These are phyloP conservation scores for Didymella segeticola DNA, from an alignment of 2,329 filamentous ascomycete species.

Conservation along the genomic window DNA sequence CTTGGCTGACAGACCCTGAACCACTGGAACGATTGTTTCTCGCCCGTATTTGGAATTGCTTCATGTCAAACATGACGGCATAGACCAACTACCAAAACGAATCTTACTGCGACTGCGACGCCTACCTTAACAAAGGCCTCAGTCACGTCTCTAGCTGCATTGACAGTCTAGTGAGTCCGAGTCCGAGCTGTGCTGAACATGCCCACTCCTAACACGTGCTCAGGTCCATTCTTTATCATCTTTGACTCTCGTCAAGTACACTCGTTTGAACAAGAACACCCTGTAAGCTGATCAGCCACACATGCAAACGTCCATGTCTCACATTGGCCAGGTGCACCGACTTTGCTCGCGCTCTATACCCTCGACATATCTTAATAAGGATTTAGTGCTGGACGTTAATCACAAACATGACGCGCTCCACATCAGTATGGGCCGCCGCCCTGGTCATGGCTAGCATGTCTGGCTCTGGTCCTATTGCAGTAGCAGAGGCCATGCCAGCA, in stretches of 20 bases:
- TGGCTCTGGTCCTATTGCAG: slow-evolving; percentile 48
- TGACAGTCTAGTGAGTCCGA: slow-evolving; percentile 47
- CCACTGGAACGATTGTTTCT: slow-evolving; percentile 25
- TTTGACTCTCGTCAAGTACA: slow-evolving; percentile 58
- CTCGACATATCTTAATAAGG: slow-evolving; percentile 35
- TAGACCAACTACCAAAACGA: slow-evolving; percentile 34
- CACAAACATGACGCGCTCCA: slow-evolving; percentile 53
- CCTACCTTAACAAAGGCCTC: slow-evolving; percentile 32
- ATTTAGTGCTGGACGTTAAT: slow-evolving; percentile 39
- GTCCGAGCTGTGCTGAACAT: not conserved
- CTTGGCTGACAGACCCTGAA: slow-evolving; percentile 27
- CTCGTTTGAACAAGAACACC: slow-evolving; percentile 56
- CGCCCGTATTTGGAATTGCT: slow-evolving; percentile 27
- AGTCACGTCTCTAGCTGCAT: slow-evolving; percentile 41
- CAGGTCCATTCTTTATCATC: slow-evolving; percentile 48
- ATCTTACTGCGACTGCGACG: slow-evolving; percentile 33
- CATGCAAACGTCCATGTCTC: slow-evolving; percentile 19
- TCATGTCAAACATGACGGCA: slow-evolving; percentile 45
- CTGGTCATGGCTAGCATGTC: slow-evolving; percentile 54
- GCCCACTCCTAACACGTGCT: slow-evolving; percentile 21
- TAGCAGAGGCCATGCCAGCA: slow-evolving; percentile 58
- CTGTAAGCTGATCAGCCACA: slow-evolving; percentile 34
- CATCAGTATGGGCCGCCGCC: slow-evolving; percentile 56
- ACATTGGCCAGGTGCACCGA: slow-evolving; percentile 22
- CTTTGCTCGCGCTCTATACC: slow-evolving; percentile 27